Evolutionary conservation across 805 yeast genomes (phyloP).

Genomic region (Spathaspora boniae): DNA sequence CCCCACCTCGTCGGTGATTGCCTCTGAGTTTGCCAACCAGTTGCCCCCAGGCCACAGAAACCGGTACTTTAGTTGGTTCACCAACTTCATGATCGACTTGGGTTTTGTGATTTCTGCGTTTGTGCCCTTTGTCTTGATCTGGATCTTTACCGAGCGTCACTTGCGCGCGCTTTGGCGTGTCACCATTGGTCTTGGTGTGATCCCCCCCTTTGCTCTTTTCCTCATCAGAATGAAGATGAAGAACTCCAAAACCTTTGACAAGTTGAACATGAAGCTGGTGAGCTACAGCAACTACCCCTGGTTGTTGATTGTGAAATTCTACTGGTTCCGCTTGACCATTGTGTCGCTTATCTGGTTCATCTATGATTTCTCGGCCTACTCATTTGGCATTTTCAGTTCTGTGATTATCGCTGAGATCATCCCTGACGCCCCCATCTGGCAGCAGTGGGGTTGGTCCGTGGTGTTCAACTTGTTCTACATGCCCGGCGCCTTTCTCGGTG

Average conservation of each 20-base stretch:
- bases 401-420: conserved; percentile 60
- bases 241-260: conserved; percentile 69
- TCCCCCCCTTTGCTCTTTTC: conserved; percentile 78
- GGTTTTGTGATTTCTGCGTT: conserved; percentile 85
- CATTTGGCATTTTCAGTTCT: conserved; percentile 82
- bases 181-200: conserved; percentile 84
- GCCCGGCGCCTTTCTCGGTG: conserved; percentile 89
- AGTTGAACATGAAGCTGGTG: conserved; percentile 63
- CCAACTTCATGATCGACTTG: conserved; percentile 80
- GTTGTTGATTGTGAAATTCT: conserved; percentile 65
- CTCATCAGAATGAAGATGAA: conserved; percentile 70
- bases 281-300: conserved; percentile 51
- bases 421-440: conserved; percentile 58
- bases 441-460: conserved; percentile 88
- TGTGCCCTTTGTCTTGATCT: conserved; percentile 79
- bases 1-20: conserved; percentile 90
- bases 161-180: conserved; percentile 89
- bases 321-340: conserved; percentile 73
- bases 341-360: conserved; percentile 85
- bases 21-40: conserved; percentile 83
- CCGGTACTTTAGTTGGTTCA: conserved; percentile 85
- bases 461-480: conserved; percentile 83
- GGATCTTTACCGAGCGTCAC: conserved; percentile 73
- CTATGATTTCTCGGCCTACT: conserved; percentile 84
- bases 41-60: conserved; percentile 82